Conservation (phyloP, 2,329 filamentous ascomycete species). For the Claviceps africana region DNA sequence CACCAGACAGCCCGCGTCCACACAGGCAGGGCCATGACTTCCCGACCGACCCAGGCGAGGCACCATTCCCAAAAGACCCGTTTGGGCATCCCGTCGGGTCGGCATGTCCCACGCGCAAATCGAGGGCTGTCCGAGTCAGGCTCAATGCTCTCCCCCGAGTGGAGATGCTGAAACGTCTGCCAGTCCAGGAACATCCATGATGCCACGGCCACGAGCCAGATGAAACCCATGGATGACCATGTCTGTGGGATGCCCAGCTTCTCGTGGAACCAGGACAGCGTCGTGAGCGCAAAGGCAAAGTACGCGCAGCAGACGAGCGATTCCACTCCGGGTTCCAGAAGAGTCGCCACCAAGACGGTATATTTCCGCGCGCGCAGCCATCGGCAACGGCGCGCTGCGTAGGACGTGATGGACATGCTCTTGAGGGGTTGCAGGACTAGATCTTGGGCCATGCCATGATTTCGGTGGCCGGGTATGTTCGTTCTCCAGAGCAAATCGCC, state of each 20-base stretch:
- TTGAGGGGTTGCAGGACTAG: slow-evolving; percentile 81
- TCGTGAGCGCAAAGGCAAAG: slow-evolving; percentile 65
- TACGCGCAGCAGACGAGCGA: slow-evolving; percentile 72
- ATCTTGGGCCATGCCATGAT: slow-evolving; percentile 75
- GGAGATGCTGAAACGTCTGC: slow-evolving; percentile 57
- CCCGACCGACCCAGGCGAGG: slow-evolving; percentile 70
- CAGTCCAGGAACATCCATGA: slow-evolving; percentile 68
- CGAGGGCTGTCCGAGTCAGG: slow-evolving; percentile 57
- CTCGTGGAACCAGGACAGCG: slow-evolving; percentile 47
- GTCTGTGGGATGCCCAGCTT: slow-evolving; percentile 42
- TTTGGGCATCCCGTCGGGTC: slow-evolving; percentile 25
- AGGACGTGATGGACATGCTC: slow-evolving; percentile 62
- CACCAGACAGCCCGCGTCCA: slow-evolving; percentile 84
- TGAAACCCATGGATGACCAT: slow-evolving; percentile 49
- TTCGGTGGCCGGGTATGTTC: slow-evolving; percentile 48
- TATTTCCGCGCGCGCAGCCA: slow-evolving; percentile 93
- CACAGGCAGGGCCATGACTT: slow-evolving; percentile 70
- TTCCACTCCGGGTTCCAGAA: slow-evolving; percentile 88
- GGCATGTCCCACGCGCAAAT: slow-evolving; percentile 45
- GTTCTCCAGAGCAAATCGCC: slow-evolving; percentile 80
- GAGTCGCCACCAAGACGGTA: slow-evolving; percentile 75
- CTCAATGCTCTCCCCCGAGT: slow-evolving; percentile 57
- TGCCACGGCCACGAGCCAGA: slow-evolving; percentile 53
- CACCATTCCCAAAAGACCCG: slow-evolving; percentile 59
- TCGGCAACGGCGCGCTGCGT: slow-evolving; percentile 66